Conservation (phyloP, 2,329 filamentous ascomycete genomes). For the Corniculantispora saksenae region DNA sequence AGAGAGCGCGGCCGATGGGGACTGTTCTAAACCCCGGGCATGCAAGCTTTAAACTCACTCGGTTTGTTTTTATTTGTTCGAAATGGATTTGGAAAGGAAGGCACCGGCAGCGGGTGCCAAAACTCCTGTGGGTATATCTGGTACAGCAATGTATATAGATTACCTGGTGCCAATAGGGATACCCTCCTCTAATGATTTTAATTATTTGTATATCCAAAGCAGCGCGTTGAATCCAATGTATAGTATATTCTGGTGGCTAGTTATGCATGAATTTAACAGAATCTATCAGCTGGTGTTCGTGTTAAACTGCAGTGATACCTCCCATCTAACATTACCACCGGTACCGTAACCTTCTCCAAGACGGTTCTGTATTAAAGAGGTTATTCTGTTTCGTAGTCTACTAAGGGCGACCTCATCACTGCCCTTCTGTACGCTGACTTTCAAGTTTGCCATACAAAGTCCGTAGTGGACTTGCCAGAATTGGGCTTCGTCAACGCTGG, state of each 20-base stretch:
- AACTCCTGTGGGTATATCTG: background rate
- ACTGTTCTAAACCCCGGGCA: constrained; percentile 42
- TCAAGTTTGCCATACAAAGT: constrained; percentile 92
- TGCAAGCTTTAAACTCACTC: background rate
- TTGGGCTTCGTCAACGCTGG: constrained; percentile 81
- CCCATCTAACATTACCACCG: constrained; percentile 80
- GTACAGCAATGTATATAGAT: background rate
- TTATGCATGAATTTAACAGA: background rate
- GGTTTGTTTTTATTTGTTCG: background rate
- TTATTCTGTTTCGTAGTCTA: constrained; percentile 74
- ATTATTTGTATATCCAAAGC: background rate
- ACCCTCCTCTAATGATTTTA: constrained; percentile 29
- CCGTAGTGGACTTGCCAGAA: constrained; percentile 99
- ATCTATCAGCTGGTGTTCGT: constrained; percentile 28
- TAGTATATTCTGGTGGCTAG: background rate
- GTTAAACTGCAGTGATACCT: constrained; percentile 83
- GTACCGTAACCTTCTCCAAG: constrained; percentile 86
- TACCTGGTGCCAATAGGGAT: constrained; percentile 26
- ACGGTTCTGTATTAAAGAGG: constrained; percentile 78
- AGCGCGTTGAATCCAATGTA: background rate
- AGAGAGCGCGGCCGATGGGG: constrained; percentile 52
- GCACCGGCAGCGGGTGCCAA: background rate
- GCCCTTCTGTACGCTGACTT: constrained; percentile 67
- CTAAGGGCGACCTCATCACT: constrained; percentile 69
- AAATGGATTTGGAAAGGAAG: background rate